Conservation (phyloP, 2,329 filamentous ascomycete species). For the Fusarium pseudonygamai region DNA sequence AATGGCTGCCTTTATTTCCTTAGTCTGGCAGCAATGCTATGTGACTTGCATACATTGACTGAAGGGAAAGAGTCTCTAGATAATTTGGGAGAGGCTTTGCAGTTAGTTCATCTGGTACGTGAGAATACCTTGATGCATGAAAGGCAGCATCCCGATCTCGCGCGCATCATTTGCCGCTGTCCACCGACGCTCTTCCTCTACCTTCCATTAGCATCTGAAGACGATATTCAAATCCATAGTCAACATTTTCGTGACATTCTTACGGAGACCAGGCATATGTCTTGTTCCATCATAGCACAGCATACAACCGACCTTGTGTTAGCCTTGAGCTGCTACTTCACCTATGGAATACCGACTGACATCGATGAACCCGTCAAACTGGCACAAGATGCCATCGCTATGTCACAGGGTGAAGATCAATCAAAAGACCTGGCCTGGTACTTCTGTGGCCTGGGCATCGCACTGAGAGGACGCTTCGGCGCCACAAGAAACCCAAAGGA, state of each 20-base stretch:
- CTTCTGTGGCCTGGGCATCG: not conserved
- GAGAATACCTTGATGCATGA: not conserved
- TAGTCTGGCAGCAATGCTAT: not conserved
- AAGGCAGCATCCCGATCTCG: not conserved
- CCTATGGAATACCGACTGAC: not conserved
- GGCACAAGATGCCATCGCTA: not conserved
- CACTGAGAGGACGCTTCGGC: not conserved
- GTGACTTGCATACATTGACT: not conserved
- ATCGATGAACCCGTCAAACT: not conserved
- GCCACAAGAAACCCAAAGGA: not conserved
- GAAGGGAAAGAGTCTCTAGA: not conserved
- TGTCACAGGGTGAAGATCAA: not conserved
- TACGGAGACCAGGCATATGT: not conserved
- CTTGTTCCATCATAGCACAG: not conserved
- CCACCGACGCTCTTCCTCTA: not conserved
- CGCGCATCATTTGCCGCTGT: not conserved
- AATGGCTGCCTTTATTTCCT: not conserved
- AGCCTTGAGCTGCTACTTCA: not conserved
- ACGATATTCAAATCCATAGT: not conserved
- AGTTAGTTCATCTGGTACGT: not conserved
- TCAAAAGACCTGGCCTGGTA: not conserved
- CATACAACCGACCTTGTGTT: not conserved
- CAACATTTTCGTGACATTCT: not conserved
- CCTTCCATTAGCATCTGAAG: not conserved
- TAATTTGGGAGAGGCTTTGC: not conserved